Base-by-base conservation (phyloP, 2,329 filamentous ascomycete species). In the Talaromyces albobiverticillius region DNA sequence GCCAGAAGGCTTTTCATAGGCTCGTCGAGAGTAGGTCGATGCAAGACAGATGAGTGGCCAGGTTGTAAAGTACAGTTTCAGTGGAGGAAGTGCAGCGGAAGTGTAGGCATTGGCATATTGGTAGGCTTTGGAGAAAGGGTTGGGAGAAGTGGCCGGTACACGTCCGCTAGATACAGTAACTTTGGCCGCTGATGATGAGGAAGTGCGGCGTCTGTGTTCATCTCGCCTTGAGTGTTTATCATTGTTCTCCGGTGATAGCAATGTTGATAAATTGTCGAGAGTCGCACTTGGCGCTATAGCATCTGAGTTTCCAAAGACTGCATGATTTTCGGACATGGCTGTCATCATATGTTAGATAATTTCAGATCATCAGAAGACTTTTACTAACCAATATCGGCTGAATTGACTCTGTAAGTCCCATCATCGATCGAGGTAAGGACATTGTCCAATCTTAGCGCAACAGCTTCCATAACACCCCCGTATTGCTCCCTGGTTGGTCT, bases 21-120 rank as follows among this genome's bases (percentile, higher is more conserved):
- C 90, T 32, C 82, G 79, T 58, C 87, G 82, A 0, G 90, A 89
- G 67, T 90, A 92, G 57, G 86, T 83, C 0, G 90, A 89, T 2
- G 90, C 90, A 9, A 93, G 79, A 63, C 86, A 90, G 41, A 95
- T 76, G 4, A 95, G 79, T 1, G 86, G 88, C 70, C 87, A 95
- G 0, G 87, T 90, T 0, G 87, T 78, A 40, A 90, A 82, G 64
- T 90, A 88, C 41, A 93, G 73, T 62, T 82, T 83, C 46, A 94
- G 78, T 0, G 84, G 82, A 1, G 85, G 82, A 1, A 95, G 75
- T 57, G 87, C 76, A 32, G 79, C 74, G 0, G 89, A 87, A 4
- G 95, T 74, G 54, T 82, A 83, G 2, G 90, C 89, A 67, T 95
- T 95, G 43, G 83, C 79, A 66, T 95, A 95, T 1, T 85, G 72